These are phyloP conservation scores for Petunia hybrid DNA, from an alignment of 305 asterid genomes.

Conservation along the genomic window DNA sequence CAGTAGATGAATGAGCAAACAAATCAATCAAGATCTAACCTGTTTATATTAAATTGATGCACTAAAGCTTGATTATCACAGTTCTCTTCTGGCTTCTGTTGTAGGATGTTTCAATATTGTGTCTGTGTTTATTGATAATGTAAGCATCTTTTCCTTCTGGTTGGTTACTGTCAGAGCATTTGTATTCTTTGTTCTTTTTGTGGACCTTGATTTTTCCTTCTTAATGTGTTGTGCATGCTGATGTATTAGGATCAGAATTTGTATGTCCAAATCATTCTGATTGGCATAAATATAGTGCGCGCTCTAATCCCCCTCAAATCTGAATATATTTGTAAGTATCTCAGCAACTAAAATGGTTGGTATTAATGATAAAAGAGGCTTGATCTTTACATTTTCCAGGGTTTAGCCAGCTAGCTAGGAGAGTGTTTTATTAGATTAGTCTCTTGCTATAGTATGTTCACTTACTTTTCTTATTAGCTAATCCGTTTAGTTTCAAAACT, in stretches of 20 bases:
- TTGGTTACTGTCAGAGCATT: not conserved
- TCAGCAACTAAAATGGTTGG: not conserved
- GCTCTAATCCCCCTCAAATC: not conserved
- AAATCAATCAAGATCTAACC: not conserved
- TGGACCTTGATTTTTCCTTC: not conserved
- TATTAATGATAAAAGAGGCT: not conserved
- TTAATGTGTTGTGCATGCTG: not conserved
- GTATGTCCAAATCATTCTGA: not conserved
- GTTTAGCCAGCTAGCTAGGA: not conserved
- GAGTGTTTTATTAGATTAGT: not conserved
- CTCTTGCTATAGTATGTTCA: not conserved
- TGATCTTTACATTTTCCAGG: not conserved
- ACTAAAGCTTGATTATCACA: not conserved
- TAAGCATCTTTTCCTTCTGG: not conserved
- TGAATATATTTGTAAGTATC: not conserved
- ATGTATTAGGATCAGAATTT: not conserved
- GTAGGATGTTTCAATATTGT: not conserved
- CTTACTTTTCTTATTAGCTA: not conserved
- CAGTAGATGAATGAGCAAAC: not conserved
- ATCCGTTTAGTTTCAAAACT: not conserved
- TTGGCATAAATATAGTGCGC: not conserved
- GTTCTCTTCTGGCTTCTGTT: not conserved
- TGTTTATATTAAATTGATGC: not conserved
- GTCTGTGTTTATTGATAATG: not conserved
- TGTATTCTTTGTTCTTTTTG: not conserved